A percentile compares a stretch with the other conserved stretches of the same genome.
phyloP scores from a whole-genome alignment of 345 rosid genomes.

The Eucalyptus polybractea region DNA sequence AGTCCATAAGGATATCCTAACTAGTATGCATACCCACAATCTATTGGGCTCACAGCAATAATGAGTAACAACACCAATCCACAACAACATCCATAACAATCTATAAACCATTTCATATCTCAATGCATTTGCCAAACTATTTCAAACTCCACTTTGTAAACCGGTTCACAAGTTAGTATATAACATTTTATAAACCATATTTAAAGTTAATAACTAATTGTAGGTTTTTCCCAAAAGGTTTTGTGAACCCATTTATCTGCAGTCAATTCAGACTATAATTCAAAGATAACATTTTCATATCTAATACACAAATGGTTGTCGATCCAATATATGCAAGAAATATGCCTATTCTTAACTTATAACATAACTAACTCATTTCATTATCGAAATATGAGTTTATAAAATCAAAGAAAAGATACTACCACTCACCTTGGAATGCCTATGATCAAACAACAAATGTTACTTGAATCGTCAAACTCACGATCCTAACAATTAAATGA shows the following conservation, averaged over 20 bases:
- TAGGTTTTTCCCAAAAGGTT: not conserved
- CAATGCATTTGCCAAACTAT: not conserved
- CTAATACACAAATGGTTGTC: not conserved
- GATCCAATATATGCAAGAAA: not conserved
- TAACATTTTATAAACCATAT: not conserved
- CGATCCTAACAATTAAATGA: not conserved
- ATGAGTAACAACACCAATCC: too few relatives aligned
- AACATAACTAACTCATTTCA: too few relatives aligned
- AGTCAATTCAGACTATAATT: not conserved
- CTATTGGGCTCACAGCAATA: fast-evolving
- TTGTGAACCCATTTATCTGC: fast-evolving
- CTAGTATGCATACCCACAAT: too few relatives aligned
- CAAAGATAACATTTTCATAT: not conserved
- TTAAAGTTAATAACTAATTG: too few relatives aligned
- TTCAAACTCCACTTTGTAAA: not conserved
- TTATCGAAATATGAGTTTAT: not conserved
- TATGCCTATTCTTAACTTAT: not conserved
- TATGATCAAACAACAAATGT: not conserved
- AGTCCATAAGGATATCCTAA: fast-evolving
- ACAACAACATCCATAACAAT: too few relatives aligned
- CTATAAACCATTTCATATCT: fast-evolving
- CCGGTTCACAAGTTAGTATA: not conserved
- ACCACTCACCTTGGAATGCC: not conserved
- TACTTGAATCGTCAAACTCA: not conserved
- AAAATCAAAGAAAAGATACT: too few relatives aligned